Evolutionary conservation across 768 basidiomycete genomes (phyloP), one percentile per base, ranked within the genome.

Genomic region (Tephrocybe sp.): DNA sequence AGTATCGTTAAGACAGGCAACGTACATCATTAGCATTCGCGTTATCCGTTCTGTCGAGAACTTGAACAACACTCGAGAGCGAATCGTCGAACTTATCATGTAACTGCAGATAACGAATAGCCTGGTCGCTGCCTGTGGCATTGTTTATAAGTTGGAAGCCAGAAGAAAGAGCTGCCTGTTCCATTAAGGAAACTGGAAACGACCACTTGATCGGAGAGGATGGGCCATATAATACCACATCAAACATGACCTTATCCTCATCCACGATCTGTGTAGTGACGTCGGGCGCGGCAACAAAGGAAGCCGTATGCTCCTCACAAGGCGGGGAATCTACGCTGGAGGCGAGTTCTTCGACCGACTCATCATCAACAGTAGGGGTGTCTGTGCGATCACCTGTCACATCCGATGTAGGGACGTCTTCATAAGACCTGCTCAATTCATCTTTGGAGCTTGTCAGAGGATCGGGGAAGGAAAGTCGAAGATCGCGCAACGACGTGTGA

Each of bases 401-500:
- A 45, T 74, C 74, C 53, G 71, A 62, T 45, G 69, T 65, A 42
- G 68, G 65, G 49, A 76, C 70, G 29, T 79, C 73, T 54, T 83
- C 79, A 61, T 78, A 82, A 27, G 84, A 82, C 52, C 77, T 73
- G 63, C 73, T 75, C 43, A 79, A 69, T 49, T 86, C 80, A 66
- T 82, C 77, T 53, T 73, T 76, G 46, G 85, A 85, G 63, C 84
- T 86, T 47, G 81, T 83, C 61, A 91, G 76, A 52, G 88, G 88
- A 68, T 91, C 88, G 31, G 88, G 88, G 69, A 91, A 91, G 27
- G 88, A 90, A 50, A 91, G 66, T 57, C 85, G 80, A 53, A 91
- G 77, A 69, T 89, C 86, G 65, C 83, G 84, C 42, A 82, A 68
- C n/a, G 83, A 80, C 47, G 61, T 76, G 50, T 84, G 84, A 47